Percentiles rank a stretch among this genome's conserved stretches.
Conservation (phyloP, 2,329 filamentous ascomycete species). For the Teratosphaeria zuluensis region DNA sequence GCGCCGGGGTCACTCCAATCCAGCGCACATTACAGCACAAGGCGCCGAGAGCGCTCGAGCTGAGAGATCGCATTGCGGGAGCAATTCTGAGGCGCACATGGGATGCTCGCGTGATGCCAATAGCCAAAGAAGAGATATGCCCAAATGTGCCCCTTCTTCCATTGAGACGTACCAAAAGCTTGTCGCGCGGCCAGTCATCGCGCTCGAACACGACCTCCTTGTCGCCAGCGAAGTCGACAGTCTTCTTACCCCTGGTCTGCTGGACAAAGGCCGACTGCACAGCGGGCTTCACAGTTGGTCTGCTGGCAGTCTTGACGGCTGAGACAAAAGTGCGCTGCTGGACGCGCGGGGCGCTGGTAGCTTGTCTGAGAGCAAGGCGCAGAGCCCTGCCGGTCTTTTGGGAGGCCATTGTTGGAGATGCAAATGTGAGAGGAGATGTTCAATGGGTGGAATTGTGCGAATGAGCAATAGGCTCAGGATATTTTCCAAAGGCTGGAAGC, state of each 20-base stretch:
- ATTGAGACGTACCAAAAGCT: slow-evolving; percentile 66
- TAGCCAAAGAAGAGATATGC: not conserved
- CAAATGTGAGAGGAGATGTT: slow-evolving; percentile 2
- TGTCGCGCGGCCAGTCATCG: slow-evolving; percentile 96
- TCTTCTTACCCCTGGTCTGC: slow-evolving; percentile 84
- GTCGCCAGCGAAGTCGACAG: slow-evolving; percentile 92
- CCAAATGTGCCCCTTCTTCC: not conserved
- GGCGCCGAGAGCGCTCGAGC: no score
- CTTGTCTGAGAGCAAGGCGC: slow-evolving; percentile 47
- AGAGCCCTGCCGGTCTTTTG: slow-evolving; percentile 58
- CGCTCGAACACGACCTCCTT: slow-evolving; percentile 97
- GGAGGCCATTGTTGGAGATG: slow-evolving; percentile 56
- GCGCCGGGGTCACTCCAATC: no score
- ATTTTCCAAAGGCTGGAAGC: not conserved
- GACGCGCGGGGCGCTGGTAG: slow-evolving; percentile 36
- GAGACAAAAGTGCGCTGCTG: slow-evolving; percentile 51
- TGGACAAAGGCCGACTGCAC: slow-evolving; percentile 45
- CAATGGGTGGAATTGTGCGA: slow-evolving; percentile 1
- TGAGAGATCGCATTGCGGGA: no score
- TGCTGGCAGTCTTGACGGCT: slow-evolving; percentile 42
- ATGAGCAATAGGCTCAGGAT: not conserved
- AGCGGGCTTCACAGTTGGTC: slow-evolving; percentile 28
- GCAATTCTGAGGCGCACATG: not conserved
- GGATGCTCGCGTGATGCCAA: not conserved
- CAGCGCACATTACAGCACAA: no score